phyloP scores from a whole-genome alignment of 2,329 filamentous ascomycete species.

The Massarina eburnea region DNA sequence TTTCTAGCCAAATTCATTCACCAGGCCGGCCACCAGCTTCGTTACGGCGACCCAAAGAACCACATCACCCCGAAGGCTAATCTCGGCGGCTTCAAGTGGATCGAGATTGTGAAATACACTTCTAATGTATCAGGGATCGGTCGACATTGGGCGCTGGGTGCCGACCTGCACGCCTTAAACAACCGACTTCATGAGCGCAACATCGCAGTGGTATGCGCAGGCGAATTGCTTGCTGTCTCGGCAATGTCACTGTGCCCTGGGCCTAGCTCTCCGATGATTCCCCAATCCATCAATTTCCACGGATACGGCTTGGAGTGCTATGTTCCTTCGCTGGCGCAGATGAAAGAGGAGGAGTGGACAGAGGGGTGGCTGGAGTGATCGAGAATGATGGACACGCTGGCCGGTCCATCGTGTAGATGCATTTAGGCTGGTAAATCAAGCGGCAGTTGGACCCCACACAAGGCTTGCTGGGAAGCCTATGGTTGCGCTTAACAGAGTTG shows the following conservation, averaged over 20 bases:
- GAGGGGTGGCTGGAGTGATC: constrained; percentile 10
- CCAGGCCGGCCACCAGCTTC: constrained; percentile 9
- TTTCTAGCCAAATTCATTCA: constrained; percentile 10
- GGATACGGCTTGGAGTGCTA: constrained; percentile 11
- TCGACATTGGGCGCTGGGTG: constrained; percentile 8
- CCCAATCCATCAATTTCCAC: constrained; percentile 8
- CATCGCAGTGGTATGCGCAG: constrained; percentile 8
- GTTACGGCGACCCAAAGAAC: constrained; percentile 1
- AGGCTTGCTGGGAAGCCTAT: too few species aligned
- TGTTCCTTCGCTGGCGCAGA: constrained; percentile 4
- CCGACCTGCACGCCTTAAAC: constrained; percentile 11
- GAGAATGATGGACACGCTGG: background rate
- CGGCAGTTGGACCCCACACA: too few species aligned
- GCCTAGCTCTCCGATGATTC: constrained; percentile 3
- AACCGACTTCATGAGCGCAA: constrained; percentile 3
- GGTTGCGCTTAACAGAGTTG: too few species aligned
- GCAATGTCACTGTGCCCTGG: background rate
- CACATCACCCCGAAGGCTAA: background rate
- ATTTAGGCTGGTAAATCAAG: too few species aligned
- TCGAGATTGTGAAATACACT: constrained; percentile 13
- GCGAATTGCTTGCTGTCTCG: constrained; percentile 4
- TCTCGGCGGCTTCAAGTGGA: constrained; percentile 1
- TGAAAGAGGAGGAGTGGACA: constrained; percentile 7
- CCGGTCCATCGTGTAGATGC: too few species aligned
- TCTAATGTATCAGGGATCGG: constrained; percentile 7